Evolutionary conservation across 192 early-diverging fungal genomes (phyloP), one percentile per base, ranked within the genome.

Genomic region (Coemansia sp.): DNA sequence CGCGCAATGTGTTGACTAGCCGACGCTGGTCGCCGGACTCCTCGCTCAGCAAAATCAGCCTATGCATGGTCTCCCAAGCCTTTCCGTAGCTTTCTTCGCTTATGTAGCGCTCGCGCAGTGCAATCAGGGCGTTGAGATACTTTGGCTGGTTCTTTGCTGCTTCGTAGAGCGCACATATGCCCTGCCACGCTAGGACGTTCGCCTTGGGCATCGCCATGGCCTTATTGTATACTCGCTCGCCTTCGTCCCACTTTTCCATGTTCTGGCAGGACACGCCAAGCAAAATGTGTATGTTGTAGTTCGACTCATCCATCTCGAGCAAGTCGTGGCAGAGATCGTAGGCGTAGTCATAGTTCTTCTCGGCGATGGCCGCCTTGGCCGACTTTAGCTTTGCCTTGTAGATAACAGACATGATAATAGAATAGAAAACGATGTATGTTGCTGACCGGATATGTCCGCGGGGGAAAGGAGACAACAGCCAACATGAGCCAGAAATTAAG

Each of bases 201-300:
- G 88, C 85, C 36, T 78, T 71, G 62, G 84, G 86, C 68, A 87
- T 72, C 27, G 78, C 76, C 64, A 90, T 87, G 1, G 92, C 91
- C 41, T 68, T 79, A 44, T 78, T 67, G 58, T 92, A 94, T 12
- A 83, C 72, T 12, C 70, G 53, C 63, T 88, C 87, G 40, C 88
- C 87, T 24, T 92, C 89, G 27, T 70, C 72, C 67, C 80, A 79
- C 52, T 88, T 76, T 3, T 83, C 78, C 16, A 92, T 46, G 64
- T 91, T 87, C 50, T 90, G 85, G 55, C 90, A 83, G 0, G 90
- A 84, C 5, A 92, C 77, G 27, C 90, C 92, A n/a, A 91, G 84
- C 71, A 90, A 86, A 12, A 94, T 81, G 62, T 81, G 71, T 39
- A 73, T 80, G 39, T 78, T 75, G 76, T 85, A 85, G 66, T 73